phyloP scores from a whole-genome alignment of 495 filamentous ascomycete genomes.

The Pseudevernia furfuracea region DNA sequence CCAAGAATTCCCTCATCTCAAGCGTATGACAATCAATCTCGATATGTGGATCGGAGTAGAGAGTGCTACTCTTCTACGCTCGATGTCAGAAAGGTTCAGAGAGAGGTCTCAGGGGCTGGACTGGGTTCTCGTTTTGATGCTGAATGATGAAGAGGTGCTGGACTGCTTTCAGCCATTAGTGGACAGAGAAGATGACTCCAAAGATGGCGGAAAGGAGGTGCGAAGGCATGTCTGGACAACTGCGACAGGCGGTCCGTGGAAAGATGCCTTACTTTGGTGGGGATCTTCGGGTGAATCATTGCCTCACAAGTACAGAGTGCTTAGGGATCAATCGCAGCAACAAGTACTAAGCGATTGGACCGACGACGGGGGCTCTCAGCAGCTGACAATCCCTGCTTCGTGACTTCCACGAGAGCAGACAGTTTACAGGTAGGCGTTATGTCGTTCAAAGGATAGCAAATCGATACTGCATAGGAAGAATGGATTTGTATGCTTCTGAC shows the following conservation, averaged over 20 bases:
- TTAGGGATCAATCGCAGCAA: neutral
- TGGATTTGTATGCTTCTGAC: too few species aligned
- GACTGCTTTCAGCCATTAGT: neutral
- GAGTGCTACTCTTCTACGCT: neutral
- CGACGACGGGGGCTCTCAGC: neutral
- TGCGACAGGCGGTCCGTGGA: neutral
- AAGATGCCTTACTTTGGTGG: slow-evolving; percentile 4
- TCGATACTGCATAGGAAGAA: neutral
- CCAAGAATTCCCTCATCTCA: slow-evolving; percentile 6
- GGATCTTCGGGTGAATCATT: neutral
- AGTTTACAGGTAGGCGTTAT: neutral
- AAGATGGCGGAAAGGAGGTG: neutral
- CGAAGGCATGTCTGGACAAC: neutral
- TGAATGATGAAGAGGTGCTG: neutral
- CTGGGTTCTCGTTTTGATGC: neutral
- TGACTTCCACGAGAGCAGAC: neutral
- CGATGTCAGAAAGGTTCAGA: neutral
- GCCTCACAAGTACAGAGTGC: neutral
- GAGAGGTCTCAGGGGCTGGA: neutral
- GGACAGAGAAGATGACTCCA: neutral
- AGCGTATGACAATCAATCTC: neutral
- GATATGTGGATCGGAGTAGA: too few species aligned
- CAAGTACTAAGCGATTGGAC: neutral
- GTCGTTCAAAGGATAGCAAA: neutral
- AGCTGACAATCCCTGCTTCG: neutral